phyloP scores from a whole-genome alignment of 139 green algal genomes.

The Marvania coccoides region DNA sequence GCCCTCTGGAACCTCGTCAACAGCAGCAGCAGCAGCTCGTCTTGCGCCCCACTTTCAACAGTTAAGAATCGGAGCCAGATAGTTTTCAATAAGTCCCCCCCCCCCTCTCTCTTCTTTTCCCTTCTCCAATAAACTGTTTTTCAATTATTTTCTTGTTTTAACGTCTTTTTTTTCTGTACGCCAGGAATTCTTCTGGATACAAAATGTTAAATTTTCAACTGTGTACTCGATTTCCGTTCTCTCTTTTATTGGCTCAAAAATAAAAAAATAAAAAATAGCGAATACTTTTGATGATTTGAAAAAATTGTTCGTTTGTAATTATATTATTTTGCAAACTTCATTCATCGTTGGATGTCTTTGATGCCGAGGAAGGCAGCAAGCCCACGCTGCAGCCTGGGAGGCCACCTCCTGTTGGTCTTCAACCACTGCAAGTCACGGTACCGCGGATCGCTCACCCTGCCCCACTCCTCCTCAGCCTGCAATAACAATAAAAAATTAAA shows the following conservation, averaged over 20 bases:
- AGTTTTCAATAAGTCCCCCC: background rate
- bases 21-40: constrained; percentile 1
- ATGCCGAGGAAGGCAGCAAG: constrained; percentile 66
- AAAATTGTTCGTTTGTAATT: too few species aligned
- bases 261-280: too few species aligned
- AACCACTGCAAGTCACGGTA: constrained; percentile 67
- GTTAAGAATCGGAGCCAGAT: background rate
- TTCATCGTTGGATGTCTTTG: constrained; percentile 24
- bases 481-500: too few species aligned
- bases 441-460: constrained; percentile 28
- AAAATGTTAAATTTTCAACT: too few species aligned
- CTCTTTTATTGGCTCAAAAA: too few species aligned
- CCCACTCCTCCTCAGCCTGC: constrained; percentile 53
- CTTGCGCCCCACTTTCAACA: background rate
- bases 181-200: too few species aligned
- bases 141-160: background rate
- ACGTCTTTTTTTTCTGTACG: background rate
- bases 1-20: background rate
- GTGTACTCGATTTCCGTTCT: too few species aligned
- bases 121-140: background rate
- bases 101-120: background rate
- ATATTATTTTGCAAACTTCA: too few species aligned
- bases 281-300: too few species aligned
- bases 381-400: constrained; percentile 41
- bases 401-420: constrained; percentile 55